Evolutionary conservation across 306 rosid species (phyloP).

Genomic region (Gleditsia sinensis): DNA sequence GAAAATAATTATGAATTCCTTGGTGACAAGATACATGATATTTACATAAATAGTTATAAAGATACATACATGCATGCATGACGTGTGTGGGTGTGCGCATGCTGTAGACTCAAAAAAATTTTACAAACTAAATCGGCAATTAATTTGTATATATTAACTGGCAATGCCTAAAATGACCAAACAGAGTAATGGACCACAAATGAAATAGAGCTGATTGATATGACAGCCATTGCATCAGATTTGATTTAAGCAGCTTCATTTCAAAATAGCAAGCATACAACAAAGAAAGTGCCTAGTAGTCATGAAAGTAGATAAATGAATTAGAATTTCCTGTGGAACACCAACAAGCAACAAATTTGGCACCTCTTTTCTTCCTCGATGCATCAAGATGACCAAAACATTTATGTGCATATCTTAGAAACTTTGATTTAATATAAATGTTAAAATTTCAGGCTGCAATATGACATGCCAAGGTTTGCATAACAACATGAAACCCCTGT

Average conservation of each 20-base stretch:
- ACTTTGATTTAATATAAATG: background rate
- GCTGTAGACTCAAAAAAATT: too few relatives aligned
- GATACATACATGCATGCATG: background rate
- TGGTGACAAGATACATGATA: slow-evolving; percentile 2
- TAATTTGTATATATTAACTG: background rate
- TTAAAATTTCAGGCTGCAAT: slow-evolving; percentile 7
- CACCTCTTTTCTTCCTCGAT: slow-evolving; percentile 21
- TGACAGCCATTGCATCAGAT: background rate
- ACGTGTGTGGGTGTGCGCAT: too few relatives aligned
- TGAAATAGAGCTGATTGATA: background rate
- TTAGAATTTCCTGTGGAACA: slow-evolving; percentile 13
- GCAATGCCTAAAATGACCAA: background rate
- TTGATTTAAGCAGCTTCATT: background rate
- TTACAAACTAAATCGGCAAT: background rate
- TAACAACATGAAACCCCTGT: background rate
- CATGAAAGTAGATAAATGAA: slow-evolving; percentile 15
- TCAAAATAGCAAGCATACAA: background rate
- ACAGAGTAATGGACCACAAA: background rate
- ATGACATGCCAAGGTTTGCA: slow-evolving; percentile 13
- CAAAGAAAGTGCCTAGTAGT: background rate
- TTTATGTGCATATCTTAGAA: background rate
- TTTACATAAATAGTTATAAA: background rate
- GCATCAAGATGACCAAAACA: background rate
- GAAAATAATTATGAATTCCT: background rate
- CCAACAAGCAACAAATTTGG: slow-evolving; percentile 6